Conservation (phyloP, 139 green algal species). For the Chlamydomonas schloesseri region DNA sequence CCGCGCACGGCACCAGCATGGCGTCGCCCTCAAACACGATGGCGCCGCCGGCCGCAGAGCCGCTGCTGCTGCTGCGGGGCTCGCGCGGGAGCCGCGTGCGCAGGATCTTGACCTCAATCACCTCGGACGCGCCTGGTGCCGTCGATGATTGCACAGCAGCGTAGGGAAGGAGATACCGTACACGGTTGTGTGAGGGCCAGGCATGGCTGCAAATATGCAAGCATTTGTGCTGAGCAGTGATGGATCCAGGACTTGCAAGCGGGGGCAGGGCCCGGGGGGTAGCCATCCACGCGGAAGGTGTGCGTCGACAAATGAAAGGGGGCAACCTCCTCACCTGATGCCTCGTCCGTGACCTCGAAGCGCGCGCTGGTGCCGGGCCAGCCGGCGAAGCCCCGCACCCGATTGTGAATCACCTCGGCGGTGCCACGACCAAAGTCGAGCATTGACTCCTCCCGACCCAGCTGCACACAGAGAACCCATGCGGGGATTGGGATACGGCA, state of each 20-base stretch:
- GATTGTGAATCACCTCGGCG: slow-evolving; percentile 83
- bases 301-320: too few relatives aligned
- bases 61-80: too few relatives aligned
- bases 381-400: slow-evolving; percentile 85
- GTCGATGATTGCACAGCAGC: background rate
- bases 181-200: too few relatives aligned
- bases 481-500: too few relatives aligned
- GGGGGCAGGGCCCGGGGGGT: too few relatives aligned
- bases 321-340: too few relatives aligned
- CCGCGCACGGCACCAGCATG: slow-evolving; percentile 56
- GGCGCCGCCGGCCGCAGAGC: background rate
- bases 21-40: slow-evolving; percentile 42
- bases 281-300: too few relatives aligned
- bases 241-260: too few relatives aligned
- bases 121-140: slow-evolving; percentile 19
- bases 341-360: slow-evolving; percentile 58
- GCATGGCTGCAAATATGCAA: too few relatives aligned
- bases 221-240: too few relatives aligned
- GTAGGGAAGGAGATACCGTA: background rate
- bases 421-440: slow-evolving; percentile 75
- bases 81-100: slow-evolving; percentile 3
- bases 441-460: slow-evolving; percentile 78
- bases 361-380: slow-evolving; percentile 82
- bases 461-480: too few relatives aligned
- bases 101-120: slow-evolving; percentile 56